Conservation (phyloP, 352 stramenopile genomes). For the Pythium apleroticum region DNA sequence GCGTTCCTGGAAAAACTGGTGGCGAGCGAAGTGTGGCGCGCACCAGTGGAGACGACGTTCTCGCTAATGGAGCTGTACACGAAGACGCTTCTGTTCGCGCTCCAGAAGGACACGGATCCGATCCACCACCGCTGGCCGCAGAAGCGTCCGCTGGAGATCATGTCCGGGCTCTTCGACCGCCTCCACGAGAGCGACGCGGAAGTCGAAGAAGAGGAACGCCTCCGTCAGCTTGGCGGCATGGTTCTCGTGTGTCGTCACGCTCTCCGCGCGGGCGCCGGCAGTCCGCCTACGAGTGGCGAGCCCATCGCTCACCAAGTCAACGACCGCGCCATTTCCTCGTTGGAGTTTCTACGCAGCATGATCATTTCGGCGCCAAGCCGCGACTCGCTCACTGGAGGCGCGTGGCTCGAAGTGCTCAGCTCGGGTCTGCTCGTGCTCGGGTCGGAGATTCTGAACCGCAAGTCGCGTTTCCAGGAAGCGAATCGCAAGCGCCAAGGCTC, state of each 20-base stretch:
- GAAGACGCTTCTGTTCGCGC: slow-evolving; percentile 62
- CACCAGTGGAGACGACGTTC: slow-evolving; percentile 43
- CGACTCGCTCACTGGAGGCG: slow-evolving; percentile 35
- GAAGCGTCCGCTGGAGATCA: slow-evolving; percentile 44
- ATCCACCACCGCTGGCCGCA: slow-evolving; percentile 34
- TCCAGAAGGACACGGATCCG: slow-evolving; percentile 30
- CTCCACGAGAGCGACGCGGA: slow-evolving; percentile 34
- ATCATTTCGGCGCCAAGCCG: slow-evolving; percentile 35
- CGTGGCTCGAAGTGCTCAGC: slow-evolving; percentile 63
- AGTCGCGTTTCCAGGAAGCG: slow-evolving; percentile 31
- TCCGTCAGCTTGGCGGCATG: slow-evolving; percentile 62
- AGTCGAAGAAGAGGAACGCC: slow-evolving; percentile 39
- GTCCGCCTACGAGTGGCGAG: slow-evolving; percentile 20
- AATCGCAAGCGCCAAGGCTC: slow-evolving; percentile 5
- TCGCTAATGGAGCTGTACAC: slow-evolving; percentile 64
- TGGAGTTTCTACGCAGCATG: slow-evolving; percentile 62
- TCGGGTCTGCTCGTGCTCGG: slow-evolving; percentile 58
- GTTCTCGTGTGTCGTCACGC: slow-evolving; percentile 49
- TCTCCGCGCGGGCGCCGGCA: slow-evolving; percentile 24
- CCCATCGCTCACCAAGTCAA: slow-evolving; percentile 31
- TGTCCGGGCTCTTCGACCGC: slow-evolving; percentile 55
- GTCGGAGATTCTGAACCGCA: slow-evolving; percentile 49
- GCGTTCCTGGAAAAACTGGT: slow-evolving; percentile 65
- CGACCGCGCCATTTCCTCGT: slow-evolving; percentile 40
- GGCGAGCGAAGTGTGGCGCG: slow-evolving; percentile 50